These are phyloP conservation scores for Mycena filopes DNA, from an alignment of 768 basidiomycete species.

Conservation along the genomic window DNA sequence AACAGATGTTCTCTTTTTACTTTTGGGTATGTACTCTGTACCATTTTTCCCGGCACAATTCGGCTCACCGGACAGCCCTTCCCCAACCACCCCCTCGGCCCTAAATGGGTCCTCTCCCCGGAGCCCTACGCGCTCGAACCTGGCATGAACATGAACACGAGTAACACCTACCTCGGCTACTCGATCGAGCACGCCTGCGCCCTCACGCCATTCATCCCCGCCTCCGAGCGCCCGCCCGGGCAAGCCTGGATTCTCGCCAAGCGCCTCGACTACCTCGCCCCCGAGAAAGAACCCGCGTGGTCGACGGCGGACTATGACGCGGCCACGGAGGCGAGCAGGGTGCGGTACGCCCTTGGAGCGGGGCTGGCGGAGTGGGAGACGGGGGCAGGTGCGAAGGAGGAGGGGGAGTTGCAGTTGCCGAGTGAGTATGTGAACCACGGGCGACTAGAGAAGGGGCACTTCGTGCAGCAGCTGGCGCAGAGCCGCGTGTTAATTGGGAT, in stretches of 20 bases:
- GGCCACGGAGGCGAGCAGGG: background rate
- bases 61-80: background rate
- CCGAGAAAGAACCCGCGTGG: conserved; percentile 6
- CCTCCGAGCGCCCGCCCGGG: background rate
- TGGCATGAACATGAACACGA: background rate
- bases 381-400: background rate
- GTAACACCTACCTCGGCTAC: conserved; percentile 15
- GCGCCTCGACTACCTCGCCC: conserved; percentile 2
- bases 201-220: conserved; percentile 1
- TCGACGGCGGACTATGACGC: background rate
- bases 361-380: conserved; percentile 1
- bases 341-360: conserved; percentile 4
- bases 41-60: background rate
- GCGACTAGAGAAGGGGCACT: background rate
- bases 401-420: background rate
- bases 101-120: conserved; percentile 11
- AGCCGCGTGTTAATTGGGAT: conserved; percentile 17
- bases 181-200: conserved; percentile 17
- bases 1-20: conserved; percentile 12
- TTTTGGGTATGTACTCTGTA: conserved; percentile 10
- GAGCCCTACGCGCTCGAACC: conserved; percentile 15
- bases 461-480: conserved; percentile 13
- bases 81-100: conserved; percentile 12
- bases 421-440: conserved; percentile 6
- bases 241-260: conserved; percentile 23